Percentiles rank a stretch among this genome's conserved stretches.
Evolutionary conservation across 1,284 basidiomycete genomes (phyloP).

Genomic region (Pseudomicrostroma phylloplanum): DNA sequence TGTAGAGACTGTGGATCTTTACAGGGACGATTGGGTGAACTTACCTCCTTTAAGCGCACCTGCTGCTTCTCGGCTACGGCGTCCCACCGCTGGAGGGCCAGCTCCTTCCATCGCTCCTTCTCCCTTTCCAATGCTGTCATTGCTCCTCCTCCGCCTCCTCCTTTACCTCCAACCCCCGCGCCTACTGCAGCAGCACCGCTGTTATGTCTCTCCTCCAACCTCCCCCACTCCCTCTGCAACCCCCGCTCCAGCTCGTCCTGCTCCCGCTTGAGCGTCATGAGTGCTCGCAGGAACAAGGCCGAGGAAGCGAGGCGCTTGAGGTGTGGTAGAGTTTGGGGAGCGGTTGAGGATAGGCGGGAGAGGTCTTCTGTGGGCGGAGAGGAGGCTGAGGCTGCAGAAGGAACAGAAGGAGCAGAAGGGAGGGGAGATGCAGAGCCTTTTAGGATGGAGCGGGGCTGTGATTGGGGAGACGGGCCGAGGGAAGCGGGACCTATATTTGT

Average conservation of each 20-base stretch:
- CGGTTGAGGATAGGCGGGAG: neutral
- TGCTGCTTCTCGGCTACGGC: neutral
- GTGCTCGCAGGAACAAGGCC: neutral
- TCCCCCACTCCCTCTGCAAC: neutral
- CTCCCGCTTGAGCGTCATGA: slow-evolving; percentile 6
- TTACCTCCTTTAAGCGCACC: neutral
- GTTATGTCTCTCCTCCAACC: no score
- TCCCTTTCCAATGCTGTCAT: neutral
- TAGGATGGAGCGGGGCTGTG: no score
- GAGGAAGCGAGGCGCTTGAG: neutral
- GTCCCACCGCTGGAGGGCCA: neutral
- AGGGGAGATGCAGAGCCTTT: neutral
- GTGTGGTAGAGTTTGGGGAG: neutral
- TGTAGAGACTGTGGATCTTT: neutral
- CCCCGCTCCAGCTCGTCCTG: neutral
- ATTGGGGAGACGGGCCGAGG: no score
- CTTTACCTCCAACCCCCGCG: no score
- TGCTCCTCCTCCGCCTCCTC: neutral
- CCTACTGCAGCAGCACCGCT: no score
- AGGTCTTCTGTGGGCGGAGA: neutral
- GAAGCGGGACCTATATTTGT: no score
- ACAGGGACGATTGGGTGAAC: neutral
- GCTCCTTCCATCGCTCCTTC: neutral
- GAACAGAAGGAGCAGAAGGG: neutral
- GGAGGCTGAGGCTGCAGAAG: neutral